phyloP scores from a whole-genome alignment of 768 basidiomycete species.

The Suillus variegatus region DNA sequence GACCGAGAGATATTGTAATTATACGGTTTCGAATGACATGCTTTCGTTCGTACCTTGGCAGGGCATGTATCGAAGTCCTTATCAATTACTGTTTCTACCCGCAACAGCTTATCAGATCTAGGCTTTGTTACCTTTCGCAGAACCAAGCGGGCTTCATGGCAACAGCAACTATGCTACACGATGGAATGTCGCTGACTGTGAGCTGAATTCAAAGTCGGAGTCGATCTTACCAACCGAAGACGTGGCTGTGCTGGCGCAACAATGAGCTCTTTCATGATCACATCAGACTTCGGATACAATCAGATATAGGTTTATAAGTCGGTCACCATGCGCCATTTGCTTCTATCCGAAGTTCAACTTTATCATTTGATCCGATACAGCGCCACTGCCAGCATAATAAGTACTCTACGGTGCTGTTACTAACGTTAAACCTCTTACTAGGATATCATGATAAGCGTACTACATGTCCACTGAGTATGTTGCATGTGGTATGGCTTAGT shows the following conservation, averaged over 20 bases:
- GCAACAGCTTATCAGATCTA: background rate
- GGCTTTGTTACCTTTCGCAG: too few relatives aligned
- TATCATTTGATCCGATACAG: background rate
- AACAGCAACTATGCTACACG: background rate
- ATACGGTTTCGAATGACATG: background rate
- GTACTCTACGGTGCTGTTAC: background rate
- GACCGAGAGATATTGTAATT: background rate
- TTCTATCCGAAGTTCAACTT: slow-evolving; percentile 1
- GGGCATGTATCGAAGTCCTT: background rate
- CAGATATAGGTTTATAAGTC: background rate
- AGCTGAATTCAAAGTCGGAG: background rate
- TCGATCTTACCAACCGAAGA: background rate
- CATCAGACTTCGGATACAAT: background rate
- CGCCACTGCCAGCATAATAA: slow-evolving; percentile 1
- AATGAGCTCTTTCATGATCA: background rate
- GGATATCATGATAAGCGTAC: background rate
- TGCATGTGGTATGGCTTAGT: background rate
- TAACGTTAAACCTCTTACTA: background rate
- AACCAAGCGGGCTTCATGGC: too few relatives aligned
- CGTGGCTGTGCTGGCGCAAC: background rate
- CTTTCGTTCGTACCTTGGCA: background rate
- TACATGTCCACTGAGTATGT: background rate
- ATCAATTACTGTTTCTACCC: background rate
- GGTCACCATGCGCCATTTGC: background rate
- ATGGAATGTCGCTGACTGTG: background rate